Base-by-base conservation (phyloP, 1,139 yeast species). In the Protomyces lactucae-debilis region DNA sequence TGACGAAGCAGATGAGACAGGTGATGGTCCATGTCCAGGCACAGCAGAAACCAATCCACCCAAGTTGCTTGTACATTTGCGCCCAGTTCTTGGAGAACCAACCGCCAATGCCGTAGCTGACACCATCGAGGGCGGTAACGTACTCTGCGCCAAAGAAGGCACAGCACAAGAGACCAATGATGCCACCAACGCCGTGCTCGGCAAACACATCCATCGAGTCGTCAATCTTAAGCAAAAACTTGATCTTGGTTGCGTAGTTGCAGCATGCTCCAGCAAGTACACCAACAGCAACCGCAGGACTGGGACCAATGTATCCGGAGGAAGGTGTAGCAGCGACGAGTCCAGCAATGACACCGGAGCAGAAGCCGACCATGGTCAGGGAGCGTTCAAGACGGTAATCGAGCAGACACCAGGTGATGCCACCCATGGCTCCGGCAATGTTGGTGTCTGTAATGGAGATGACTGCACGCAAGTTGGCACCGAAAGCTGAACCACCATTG, bases 121-220 rank as follows among this genome's bases (percentile, higher is more conserved):
- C 66, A 21, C 79, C 79, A 73, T 93, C 98, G 74, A 91, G 86
- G 10, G 97, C 97, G 69, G 93, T 83, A 64, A 93, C 95, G 75
- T 90, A 87, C 66, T 88, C 83, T 8, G 92, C 89, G 14, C 90
- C 97, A 73, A 93, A 91, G 3, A 93, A 73, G 0, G 91, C 97
- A 74, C 92, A 92, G 78, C 90, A 91, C 14, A 93, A 67, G 55
- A 92, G 81, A 0, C 99, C 98, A 60, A 93, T 82, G 60, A 91
- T 81, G 45, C 99, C 99, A 0, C 98, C 98, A 72, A 93, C 82
- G 64, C 97, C 98, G 86, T 93, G 99, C 84, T 92, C 98, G 25
- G 98, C 98, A 75, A 93, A 82, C 60, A 92, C 87, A 86, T 93
- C 98, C 72, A 93, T 80, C 2, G 97, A 86, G 76, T 93, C 99